These are phyloP conservation scores for Dendrobium officinale DNA, from an alignment of 106 monocot species.

Conservation along the genomic window DNA sequence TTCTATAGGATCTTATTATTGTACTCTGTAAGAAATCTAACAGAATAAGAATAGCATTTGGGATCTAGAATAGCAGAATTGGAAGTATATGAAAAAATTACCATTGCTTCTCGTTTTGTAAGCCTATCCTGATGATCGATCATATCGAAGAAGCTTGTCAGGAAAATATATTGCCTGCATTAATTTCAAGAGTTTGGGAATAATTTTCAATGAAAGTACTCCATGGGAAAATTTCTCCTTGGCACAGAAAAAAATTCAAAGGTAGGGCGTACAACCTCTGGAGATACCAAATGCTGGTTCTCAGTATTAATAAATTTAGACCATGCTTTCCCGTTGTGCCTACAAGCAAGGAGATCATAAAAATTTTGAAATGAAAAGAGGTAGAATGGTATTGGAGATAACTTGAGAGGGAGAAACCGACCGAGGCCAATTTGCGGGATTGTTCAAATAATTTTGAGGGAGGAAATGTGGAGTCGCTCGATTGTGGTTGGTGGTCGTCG, in stretches of 20 bases:
- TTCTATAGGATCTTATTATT: too few relatives aligned
- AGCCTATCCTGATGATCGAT: conserved; percentile 86
- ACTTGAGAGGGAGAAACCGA: too few relatives aligned
- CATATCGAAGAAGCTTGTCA: conserved; percentile 86
- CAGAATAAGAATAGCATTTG: not conserved
- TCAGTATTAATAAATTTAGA: conserved; percentile 81
- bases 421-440: too few relatives aligned
- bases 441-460: too few relatives aligned
- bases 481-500: too few relatives aligned
- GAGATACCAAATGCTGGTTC: conserved; percentile 84
- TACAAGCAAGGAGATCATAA: conserved; percentile 12
- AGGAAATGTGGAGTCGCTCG: too few relatives aligned
- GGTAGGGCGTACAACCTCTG: conserved; percentile 44
- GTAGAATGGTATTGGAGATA: too few relatives aligned
- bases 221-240: not conserved
- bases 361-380: too few relatives aligned
- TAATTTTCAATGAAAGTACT: conserved; percentile 2
- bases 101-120: conserved; percentile 87
- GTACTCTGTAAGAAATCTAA: not conserved
- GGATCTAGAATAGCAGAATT: too few relatives aligned
- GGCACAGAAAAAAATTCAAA: not conserved
- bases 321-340: conserved; percentile 94
- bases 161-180: conserved; percentile 88
- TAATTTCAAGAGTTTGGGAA: not conserved
- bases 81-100: conserved; percentile 12